A percentile compares a stretch with the other conserved stretches of the same genome.
Evolutionary conservation across 1,284 basidiomycete genomes (phyloP).

Genomic region (Peniophora sp.): DNA sequence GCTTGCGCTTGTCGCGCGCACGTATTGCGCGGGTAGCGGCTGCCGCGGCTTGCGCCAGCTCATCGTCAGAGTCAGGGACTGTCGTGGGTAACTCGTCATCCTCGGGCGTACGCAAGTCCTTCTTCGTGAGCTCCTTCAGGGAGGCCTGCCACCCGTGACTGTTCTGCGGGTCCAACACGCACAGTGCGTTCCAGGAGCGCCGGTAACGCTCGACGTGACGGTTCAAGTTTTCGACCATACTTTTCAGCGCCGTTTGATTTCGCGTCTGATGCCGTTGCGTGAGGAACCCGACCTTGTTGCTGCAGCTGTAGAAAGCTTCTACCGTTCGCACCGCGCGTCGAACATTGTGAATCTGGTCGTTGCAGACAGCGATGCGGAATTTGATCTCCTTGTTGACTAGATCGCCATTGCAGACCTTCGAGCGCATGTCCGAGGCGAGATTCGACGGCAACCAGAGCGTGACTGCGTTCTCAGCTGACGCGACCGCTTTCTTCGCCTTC

Average conservation of each 20-base stretch:
- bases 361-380: background rate
- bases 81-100: background rate
- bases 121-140: background rate
- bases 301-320: background rate
- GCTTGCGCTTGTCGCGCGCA: no score
- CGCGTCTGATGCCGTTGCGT: background rate
- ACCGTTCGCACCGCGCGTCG: background rate
- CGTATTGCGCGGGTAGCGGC: no score
- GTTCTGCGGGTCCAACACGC: background rate
- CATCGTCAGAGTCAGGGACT: no score
- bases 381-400: background rate
- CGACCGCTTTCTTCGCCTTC: no score
- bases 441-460: background rate
- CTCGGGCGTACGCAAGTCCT: background rate
- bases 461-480: no score
- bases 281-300: background rate
- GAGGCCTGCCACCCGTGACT: background rate
- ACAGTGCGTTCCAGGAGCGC: background rate
- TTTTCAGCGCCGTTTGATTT: background rate
- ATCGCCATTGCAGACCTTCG: background rate
- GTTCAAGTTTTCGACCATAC: background rate
- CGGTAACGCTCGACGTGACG: background rate
- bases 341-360: background rate
- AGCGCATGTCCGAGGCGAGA: no score
- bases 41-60: no score